phyloP scores from a whole-genome alignment of 2,329 filamentous ascomycete genomes.

The Sphaerulina vaccinii region DNA sequence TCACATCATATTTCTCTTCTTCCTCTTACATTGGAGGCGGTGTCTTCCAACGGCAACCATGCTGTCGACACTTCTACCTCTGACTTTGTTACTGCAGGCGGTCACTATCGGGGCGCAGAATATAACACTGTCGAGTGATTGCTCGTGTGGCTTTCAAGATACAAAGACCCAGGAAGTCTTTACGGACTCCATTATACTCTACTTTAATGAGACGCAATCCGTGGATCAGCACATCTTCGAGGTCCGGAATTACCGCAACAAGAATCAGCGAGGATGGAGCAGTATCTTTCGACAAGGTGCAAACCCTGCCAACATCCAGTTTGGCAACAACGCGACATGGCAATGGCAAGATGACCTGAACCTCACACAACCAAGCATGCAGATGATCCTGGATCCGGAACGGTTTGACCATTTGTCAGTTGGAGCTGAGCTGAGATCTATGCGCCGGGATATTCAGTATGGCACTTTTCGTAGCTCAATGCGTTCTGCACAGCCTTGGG shows the following conservation, averaged over 20 bases:
- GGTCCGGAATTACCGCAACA: conserved; percentile 43
- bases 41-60: conserved; percentile 6
- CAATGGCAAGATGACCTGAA: conserved; percentile 25
- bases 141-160: conserved; percentile 51
- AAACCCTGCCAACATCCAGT: conserved; percentile 40
- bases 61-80: conserved; percentile 11
- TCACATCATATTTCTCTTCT: background rate
- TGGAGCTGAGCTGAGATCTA: conserved; percentile 45
- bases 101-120: conserved; percentile 17
- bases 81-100: conserved; percentile 14
- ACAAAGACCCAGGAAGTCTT: conserved; percentile 40
- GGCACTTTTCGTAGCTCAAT: conserved; percentile 49
- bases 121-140: conserved; percentile 32
- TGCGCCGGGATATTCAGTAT: conserved; percentile 49
- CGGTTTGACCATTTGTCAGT: conserved; percentile 43
- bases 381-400: conserved; percentile 22
- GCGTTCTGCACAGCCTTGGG: conserved; percentile 40
- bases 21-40: background rate
- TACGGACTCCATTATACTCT: conserved; percentile 50
- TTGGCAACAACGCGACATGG: conserved; percentile 33
- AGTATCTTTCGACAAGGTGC: conserved; percentile 47
- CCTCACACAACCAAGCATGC: conserved; percentile 21
- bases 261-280: conserved; percentile 50
- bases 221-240: conserved; percentile 40
- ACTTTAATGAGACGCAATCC: conserved; percentile 51